Evolutionary conservation across 2,329 filamentous ascomycete species (phyloP).

Genomic region (Madurella mycetomatis): DNA sequence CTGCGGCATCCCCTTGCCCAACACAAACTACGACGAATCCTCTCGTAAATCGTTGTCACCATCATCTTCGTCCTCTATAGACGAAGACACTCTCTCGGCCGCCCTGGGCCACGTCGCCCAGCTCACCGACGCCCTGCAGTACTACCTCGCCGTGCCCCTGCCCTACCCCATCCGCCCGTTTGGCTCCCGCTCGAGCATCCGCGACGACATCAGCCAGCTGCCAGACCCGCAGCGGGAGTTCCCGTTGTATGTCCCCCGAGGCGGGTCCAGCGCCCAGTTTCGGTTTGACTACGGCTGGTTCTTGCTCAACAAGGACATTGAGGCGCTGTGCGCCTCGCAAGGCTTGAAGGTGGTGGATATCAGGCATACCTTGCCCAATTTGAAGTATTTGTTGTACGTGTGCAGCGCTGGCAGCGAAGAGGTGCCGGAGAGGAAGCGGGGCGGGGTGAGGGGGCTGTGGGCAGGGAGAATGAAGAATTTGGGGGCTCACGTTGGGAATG

Average conservation of each 20-base stretch:
- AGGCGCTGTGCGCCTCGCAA: slow-evolving; percentile 60
- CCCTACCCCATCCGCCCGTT: slow-evolving; percentile 73
- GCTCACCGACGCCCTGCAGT: slow-evolving; percentile 69
- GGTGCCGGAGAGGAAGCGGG: slow-evolving; percentile 56
- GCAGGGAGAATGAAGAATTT: slow-evolving; percentile 42
- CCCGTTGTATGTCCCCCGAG: slow-evolving; percentile 66
- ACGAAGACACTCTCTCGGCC: slow-evolving; percentile 71
- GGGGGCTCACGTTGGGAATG: slow-evolving; percentile 1
- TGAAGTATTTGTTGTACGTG: slow-evolving; percentile 89
- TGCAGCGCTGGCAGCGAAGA: slow-evolving; percentile 72
- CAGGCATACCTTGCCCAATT: slow-evolving; percentile 83
- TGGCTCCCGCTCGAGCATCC: slow-evolving; percentile 70
- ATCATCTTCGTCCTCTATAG: slow-evolving; percentile 27
- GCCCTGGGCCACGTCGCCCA: slow-evolving; percentile 77
- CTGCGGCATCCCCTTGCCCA: slow-evolving; percentile 71
- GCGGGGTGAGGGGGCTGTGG: slow-evolving; percentile 57
- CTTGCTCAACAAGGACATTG: slow-evolving; percentile 92
- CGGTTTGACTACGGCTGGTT: slow-evolving; percentile 96
- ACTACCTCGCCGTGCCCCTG: slow-evolving; percentile 72
- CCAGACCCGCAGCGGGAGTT: slow-evolving; percentile 63
- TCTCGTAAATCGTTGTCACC: slow-evolving; percentile 28
- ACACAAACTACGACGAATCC: slow-evolving; percentile 64
- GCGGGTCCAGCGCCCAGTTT: slow-evolving; percentile 68
- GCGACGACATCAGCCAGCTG: slow-evolving; percentile 66
- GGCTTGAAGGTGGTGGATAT: slow-evolving; percentile 82